Evolutionary conservation across 2,329 filamentous ascomycete species (phyloP).

Genomic region (Paecilomyces formosus): DNA sequence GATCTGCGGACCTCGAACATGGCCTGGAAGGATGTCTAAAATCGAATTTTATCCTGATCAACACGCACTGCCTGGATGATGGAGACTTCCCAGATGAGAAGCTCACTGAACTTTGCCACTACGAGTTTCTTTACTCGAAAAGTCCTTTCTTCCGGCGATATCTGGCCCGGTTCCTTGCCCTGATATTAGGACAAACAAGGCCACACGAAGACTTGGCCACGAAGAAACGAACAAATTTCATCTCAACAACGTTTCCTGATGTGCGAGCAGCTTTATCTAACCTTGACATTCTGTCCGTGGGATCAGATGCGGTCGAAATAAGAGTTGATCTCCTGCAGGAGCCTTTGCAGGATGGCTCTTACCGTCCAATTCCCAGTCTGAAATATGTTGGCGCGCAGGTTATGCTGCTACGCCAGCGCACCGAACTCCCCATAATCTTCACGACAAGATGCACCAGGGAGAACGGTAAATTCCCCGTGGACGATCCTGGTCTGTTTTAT

Average conservation of each 20-base stretch:
- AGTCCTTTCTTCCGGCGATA: constrained; percentile 66
- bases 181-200: constrained; percentile 70
- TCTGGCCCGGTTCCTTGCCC: constrained; percentile 69
- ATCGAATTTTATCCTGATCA: constrained; percentile 59
- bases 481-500: constrained; percentile 66
- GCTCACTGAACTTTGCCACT: constrained; percentile 66
- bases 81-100: constrained; percentile 60
- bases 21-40: constrained; percentile 54
- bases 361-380: constrained; percentile 63
- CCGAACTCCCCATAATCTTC: constrained; percentile 84
- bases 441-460: constrained; percentile 75
- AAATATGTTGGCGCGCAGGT: constrained; percentile 82
- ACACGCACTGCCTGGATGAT: constrained; percentile 67
- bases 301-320: constrained; percentile 77
- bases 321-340: constrained; percentile 76
- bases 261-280: constrained; percentile 76
- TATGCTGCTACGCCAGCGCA: constrained; percentile 74
- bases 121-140: constrained; percentile 77
- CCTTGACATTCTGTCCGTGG: constrained; percentile 78
- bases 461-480: constrained; percentile 80
- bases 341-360: constrained; percentile 54
- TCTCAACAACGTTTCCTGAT: constrained; percentile 83
- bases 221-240: constrained; percentile 73
- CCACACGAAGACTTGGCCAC: constrained; percentile 64
- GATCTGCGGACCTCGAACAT: constrained; percentile 48